Evolutionary conservation across 257 asterid genomes (phyloP).

Genomic region (Solanum gracilifrons): DNA sequence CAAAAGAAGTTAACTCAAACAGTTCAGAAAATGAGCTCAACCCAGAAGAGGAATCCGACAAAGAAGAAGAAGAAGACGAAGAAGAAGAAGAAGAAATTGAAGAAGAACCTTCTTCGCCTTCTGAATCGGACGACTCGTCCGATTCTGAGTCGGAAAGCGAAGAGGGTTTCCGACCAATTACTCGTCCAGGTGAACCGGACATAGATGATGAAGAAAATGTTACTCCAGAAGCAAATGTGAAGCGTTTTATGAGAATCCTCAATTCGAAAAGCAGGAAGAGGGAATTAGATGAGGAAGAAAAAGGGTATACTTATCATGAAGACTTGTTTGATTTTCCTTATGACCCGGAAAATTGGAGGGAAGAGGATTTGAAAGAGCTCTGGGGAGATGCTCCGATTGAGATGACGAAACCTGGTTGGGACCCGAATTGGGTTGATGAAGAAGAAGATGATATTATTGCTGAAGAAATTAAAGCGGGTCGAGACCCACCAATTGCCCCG

Average conservation of each 20-base stretch:
- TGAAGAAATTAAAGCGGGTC: slow-evolving; percentile 45
- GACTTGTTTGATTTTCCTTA: slow-evolving; percentile 60
- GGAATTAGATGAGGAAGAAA: slow-evolving; percentile 37
- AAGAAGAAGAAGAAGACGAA: neutral
- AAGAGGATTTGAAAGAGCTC: slow-evolving; percentile 80
- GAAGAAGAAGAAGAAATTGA: neutral
- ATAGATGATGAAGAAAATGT: slow-evolving; percentile 17
- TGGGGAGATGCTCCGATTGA: slow-evolving; percentile 85
- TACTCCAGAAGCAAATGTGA: slow-evolving; percentile 40
- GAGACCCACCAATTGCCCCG: slow-evolving; percentile 81
- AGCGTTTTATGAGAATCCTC: slow-evolving; percentile 24
- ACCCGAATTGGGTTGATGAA: slow-evolving; percentile 57
- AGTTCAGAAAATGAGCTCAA: neutral
- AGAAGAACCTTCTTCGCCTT: neutral
- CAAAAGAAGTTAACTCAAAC: neutral
- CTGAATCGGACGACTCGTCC: neutral
- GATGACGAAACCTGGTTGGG: slow-evolving; percentile 88
- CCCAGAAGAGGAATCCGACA: slow-evolving; percentile 3
- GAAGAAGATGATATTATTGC: slow-evolving; percentile 39
- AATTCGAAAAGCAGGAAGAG: slow-evolving; percentile 27
- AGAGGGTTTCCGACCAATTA: slow-evolving; percentile 16
- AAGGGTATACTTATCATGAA: slow-evolving; percentile 12
- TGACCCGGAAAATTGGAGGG: slow-evolving; percentile 85
- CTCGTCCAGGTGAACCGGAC: slow-evolving; percentile 7
- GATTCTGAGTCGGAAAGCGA: slow-evolving; percentile 14